Conservation (phyloP, 495 filamentous ascomycete genomes). For the Penicillium cinerascens region DNA sequence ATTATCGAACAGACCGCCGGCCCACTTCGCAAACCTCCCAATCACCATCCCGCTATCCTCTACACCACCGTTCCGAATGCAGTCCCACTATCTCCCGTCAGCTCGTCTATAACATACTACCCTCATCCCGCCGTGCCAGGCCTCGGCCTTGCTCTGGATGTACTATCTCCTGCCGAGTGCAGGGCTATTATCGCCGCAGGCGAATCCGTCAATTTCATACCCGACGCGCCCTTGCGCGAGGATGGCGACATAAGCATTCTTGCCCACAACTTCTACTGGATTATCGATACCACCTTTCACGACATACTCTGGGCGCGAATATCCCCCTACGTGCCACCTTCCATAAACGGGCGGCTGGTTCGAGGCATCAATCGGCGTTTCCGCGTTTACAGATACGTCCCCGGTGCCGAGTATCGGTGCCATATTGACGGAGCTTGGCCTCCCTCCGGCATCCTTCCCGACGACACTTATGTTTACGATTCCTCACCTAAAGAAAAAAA, state of each 20-base stretch:
- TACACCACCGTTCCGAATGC: slow-evolving; percentile 35
- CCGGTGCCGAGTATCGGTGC: slow-evolving; percentile 38
- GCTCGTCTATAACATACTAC: slow-evolving; percentile 31
- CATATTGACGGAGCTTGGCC: slow-evolving; percentile 42
- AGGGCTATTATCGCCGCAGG: slow-evolving; percentile 37
- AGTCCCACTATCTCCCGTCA: slow-evolving; percentile 25
- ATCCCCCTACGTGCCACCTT: slow-evolving; percentile 26
- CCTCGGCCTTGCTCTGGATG: slow-evolving; percentile 33
- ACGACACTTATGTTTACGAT: slow-evolving; percentile 39
- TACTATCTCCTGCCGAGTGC: slow-evolving; percentile 32
- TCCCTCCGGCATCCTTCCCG: slow-evolving; percentile 32
- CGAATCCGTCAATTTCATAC: slow-evolving; percentile 36
- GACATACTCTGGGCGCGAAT: slow-evolving; percentile 38
- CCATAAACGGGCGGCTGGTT: slow-evolving; percentile 30
- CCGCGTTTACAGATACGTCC: slow-evolving; percentile 40
- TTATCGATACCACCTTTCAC: slow-evolving; percentile 37
- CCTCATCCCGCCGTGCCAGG: slow-evolving; percentile 37
- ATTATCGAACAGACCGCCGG: slow-evolving; percentile 35
- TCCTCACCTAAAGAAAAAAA: slow-evolving; percentile 31
- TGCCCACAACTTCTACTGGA: slow-evolving; percentile 44
- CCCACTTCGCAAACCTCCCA: slow-evolving; percentile 36
- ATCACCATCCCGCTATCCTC: slow-evolving; percentile 38
- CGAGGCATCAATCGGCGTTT: slow-evolving; percentile 39
- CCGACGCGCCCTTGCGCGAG: slow-evolving; percentile 36
- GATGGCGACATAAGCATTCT: slow-evolving; percentile 39